Evolutionary conservation across 306 rosid species (phyloP).

Genomic region (Ormosia emarginata): DNA sequence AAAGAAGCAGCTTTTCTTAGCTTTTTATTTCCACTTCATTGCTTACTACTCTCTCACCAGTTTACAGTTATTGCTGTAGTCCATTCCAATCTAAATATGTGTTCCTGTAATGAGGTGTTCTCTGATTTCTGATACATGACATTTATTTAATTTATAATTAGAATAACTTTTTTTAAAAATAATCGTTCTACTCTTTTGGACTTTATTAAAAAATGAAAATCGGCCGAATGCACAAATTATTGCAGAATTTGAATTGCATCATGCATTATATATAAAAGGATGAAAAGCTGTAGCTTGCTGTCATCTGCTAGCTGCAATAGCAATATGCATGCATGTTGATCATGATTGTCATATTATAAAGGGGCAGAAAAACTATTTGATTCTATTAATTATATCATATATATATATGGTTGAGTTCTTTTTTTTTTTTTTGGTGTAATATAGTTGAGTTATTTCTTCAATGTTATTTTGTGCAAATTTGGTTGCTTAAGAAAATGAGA

Average conservation of each 20-base stretch:
- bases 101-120: conserved; percentile 6
- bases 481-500: conserved; percentile 1
- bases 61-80: conserved; percentile 32
- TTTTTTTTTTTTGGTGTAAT: background rate
- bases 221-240: background rate
- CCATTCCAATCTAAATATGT: conserved; percentile 11
- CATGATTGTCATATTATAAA: conserved; percentile 12
- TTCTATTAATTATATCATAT: background rate
- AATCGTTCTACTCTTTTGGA: conserved; percentile 19
- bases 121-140: background rate
- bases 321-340: conserved; percentile 37
- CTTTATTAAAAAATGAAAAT: background rate
- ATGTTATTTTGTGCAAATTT: background rate
- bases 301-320: conserved; percentile 14
- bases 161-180: background rate
- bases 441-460: background rate
- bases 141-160: background rate
- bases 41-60: conserved; percentile 15
- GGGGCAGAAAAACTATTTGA: conserved; percentile 7
- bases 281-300: conserved; percentile 47
- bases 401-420: background rate
- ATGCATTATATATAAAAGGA: conserved; percentile 11
- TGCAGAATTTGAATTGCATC: conserved; percentile 23
- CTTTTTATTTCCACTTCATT: conserved; percentile 42
- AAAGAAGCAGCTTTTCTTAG: conserved; percentile 35